Percentiles rank a stretch among this genome's conserved stretches.
These are phyloP conservation scores for Phylloporus scabripes DNA, from an alignment of 768 basidiomycete species.

Conservation along the genomic window DNA sequence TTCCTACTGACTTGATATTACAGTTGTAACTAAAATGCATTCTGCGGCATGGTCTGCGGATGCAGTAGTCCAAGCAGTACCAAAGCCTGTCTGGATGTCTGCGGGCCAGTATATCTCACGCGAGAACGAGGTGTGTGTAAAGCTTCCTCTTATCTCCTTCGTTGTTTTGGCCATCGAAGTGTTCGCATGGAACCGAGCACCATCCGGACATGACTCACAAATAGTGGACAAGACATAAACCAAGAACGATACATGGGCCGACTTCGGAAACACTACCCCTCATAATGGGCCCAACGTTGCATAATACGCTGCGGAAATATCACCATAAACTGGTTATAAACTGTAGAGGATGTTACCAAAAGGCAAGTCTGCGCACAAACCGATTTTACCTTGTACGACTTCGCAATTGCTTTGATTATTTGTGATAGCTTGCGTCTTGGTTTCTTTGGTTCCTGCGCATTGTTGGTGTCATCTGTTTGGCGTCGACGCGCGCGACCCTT, in stretches of 20 bases:
- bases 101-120: conserved; percentile 4
- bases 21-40: conserved; percentile 22
- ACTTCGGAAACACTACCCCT: conserved; percentile 7
- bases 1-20: conserved; percentile 24
- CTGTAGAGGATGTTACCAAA: conserved; percentile 19
- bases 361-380: conserved; percentile 15
- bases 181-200: conserved; percentile 6
- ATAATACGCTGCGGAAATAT: conserved; percentile 5
- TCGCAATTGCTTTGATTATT: conserved; percentile 19
- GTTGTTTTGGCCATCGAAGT: conserved; percentile 5
- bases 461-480: not conserved
- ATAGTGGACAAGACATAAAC: conserved; percentile 18
- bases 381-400: conserved; percentile 20
- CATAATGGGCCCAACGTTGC: conserved; percentile 2
- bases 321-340: conserved; percentile 21
- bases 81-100: conserved; percentile 10
- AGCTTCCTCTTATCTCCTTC: conserved; percentile 7
- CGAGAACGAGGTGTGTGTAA: conserved; percentile 7
- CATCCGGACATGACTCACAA: conserved; percentile 17
- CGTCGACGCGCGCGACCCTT: conserved; percentile 4
- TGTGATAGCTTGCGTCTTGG: conserved; percentile 14
- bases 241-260: conserved; percentile 11
- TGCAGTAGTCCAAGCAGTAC: conserved; percentile 19
- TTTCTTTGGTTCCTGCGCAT: conserved; percentile 8
- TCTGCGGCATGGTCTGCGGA: conserved; percentile 13